Percentiles rank a stretch among this genome's conserved stretches.
These are phyloP conservation scores for Eruca vesicaria DNA, from an alignment of 441 rosid genomes.

Conservation along the genomic window DNA sequence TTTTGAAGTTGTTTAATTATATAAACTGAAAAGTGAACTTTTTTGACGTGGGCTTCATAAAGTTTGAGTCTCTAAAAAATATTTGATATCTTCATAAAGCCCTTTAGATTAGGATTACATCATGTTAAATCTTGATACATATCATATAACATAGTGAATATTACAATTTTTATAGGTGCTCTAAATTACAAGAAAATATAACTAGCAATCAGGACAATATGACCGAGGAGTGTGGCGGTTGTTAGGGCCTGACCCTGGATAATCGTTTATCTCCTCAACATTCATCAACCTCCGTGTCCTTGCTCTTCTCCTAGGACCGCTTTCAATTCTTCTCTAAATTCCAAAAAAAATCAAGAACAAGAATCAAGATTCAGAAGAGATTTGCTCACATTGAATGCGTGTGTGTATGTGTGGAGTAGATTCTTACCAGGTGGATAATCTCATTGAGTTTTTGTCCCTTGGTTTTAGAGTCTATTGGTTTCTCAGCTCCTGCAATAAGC, in stretches of 20 bases:
- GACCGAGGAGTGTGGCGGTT: conserved; percentile 68
- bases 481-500: conserved; percentile 8
- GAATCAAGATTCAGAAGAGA: not conserved
- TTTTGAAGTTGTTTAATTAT: not conserved
- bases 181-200: conserved; percentile 15
- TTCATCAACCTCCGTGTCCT: conserved; percentile 46
- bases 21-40: not conserved
- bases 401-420: not conserved
- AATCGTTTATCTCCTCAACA: conserved; percentile 57
- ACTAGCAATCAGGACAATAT: conserved; percentile 46
- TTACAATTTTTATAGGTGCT: conserved; percentile 1
- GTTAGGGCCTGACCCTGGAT: conserved; percentile 86
- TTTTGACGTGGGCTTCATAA: conserved; percentile 18
- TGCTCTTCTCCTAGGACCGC: conserved; percentile 18
- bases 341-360: not conserved
- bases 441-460: not conserved
- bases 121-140: not conserved
- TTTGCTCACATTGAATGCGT: conserved; percentile 17
- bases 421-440: conserved; percentile 18
- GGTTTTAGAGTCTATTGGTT: not conserved
- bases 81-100: conserved; percentile 19
- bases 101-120: conserved; percentile 19
- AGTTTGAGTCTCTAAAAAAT: conserved; percentile 2
- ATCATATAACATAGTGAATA: not conserved
- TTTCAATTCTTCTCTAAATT: conserved; percentile 18